Conservation (phyloP, 2,329 filamentous ascomycete genomes). For the Stagonosporopsis chrysanthemi region DNA sequence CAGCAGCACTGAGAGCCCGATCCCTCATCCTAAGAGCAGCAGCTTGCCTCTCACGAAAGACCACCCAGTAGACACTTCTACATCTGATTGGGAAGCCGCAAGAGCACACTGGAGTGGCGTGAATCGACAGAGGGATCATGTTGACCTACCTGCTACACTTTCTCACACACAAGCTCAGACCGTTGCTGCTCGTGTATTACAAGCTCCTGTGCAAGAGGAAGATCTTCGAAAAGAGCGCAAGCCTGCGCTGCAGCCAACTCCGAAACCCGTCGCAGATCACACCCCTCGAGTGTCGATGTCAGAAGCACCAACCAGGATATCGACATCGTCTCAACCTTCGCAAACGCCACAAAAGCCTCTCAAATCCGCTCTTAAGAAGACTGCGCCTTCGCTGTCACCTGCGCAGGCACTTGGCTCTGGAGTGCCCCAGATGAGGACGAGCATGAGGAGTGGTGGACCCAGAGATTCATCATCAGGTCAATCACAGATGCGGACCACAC, state of each 20-base stretch:
- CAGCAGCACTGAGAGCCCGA: conserved; percentile 22
- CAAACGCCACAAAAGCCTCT: conserved; percentile 42
- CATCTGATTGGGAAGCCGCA: conserved; percentile 71
- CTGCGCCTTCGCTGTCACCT: conserved; percentile 28
- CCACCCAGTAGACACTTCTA: conserved; percentile 18
- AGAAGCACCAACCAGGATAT: conserved; percentile 6
- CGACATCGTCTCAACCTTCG: conserved; percentile 20
- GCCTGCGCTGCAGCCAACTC: background rate
- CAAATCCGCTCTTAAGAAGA: conserved; percentile 54
- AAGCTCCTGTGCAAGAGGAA: conserved; percentile 23
- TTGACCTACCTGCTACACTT: conserved; percentile 14
- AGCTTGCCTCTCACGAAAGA: conserved; percentile 5
- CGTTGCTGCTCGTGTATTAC: conserved; percentile 17
- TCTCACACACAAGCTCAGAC: conserved; percentile 6
- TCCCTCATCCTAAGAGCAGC: conserved; percentile 24
- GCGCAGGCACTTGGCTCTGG: conserved; percentile 18
- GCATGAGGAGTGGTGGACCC: conserved; percentile 40
- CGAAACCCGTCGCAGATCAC: background rate
- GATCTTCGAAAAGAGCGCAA: conserved; percentile 12
- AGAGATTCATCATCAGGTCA: conserved; percentile 21
- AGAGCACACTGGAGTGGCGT: conserved; percentile 75
- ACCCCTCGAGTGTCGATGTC: conserved; percentile 10
- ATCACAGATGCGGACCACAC: conserved; percentile 44
- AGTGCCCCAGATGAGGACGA: conserved; percentile 46
- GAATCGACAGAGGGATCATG: conserved; percentile 66